Conservation (phyloP, 2,329 filamentous ascomycete genomes). For the Tolypocladium pustulatum region DNA sequence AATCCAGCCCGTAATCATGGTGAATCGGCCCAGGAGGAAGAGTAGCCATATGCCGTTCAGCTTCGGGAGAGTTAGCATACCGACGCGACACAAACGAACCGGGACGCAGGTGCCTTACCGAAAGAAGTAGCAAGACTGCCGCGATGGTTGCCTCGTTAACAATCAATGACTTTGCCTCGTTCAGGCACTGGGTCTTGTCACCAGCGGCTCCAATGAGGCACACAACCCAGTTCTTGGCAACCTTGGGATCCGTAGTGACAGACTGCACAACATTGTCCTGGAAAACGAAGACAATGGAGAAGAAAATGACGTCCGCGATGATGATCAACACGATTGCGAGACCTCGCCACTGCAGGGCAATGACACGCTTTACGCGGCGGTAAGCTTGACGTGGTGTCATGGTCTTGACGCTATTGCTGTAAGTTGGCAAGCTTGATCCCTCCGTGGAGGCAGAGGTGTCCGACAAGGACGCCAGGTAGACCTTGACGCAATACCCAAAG, state of each 20-base stretch:
- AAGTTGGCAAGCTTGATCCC: conserved; percentile 58
- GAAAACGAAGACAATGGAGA: conserved; percentile 82
- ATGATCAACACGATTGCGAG: conserved; percentile 86
- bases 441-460: conserved; percentile 63
- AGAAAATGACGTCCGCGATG: conserved; percentile 85
- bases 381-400: conserved; percentile 82
- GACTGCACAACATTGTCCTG: conserved; percentile 63
- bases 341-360: conserved; percentile 89
- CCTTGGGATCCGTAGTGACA: conserved; percentile 38
- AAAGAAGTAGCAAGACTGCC: conserved; percentile 73
- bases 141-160: conserved; percentile 68
- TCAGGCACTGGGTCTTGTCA: conserved; percentile 57
- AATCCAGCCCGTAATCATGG: conserved; percentile 79
- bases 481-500: conserved; percentile 86
- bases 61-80: conserved; percentile 28
- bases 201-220: conserved; percentile 51
- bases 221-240: conserved; percentile 54
- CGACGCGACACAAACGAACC: conserved; percentile 1
- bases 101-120: conserved; percentile 40
- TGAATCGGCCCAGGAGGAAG: conserved; percentile 68
- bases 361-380: conserved; percentile 71
- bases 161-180: conserved; percentile 48
- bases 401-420: conserved; percentile 63
- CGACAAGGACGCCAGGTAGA: conserved; percentile 76
- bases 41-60: conserved; percentile 79